phyloP scores from a whole-genome alignment of 495 filamentous ascomycete species.

The Cairneyella variabilis region DNA sequence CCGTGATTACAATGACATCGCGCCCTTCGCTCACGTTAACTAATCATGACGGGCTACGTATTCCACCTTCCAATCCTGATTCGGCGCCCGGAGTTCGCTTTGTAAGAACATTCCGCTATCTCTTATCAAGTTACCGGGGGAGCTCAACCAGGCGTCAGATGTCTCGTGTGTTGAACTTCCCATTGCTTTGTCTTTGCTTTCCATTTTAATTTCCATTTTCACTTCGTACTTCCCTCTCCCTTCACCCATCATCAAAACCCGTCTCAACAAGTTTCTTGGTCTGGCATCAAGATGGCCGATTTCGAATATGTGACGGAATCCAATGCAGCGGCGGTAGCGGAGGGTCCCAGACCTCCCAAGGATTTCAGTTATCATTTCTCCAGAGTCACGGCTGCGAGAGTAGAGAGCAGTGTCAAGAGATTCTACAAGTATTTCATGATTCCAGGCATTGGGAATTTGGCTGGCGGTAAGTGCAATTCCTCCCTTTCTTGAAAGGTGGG shows the following conservation, averaged over 20 bases:
- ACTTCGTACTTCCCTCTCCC: not conserved
- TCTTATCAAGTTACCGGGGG: slow-evolving; percentile 6
- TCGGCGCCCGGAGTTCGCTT: too few species aligned
- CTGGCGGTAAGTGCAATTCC: slow-evolving; percentile 61
- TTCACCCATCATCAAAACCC: too few species aligned
- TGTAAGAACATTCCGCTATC: slow-evolving; percentile 7
- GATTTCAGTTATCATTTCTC: slow-evolving; percentile 81
- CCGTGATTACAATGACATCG: too few species aligned
- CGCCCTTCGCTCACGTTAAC: too few species aligned
- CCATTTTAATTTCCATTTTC: not conserved
- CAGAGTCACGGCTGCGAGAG: slow-evolving; percentile 57
- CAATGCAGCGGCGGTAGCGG: slow-evolving; percentile 33
- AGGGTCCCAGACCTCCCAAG: slow-evolving; percentile 26
- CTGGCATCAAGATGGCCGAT: slow-evolving; percentile 17
- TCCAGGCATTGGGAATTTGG: slow-evolving; percentile 80
- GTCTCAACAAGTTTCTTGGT: not conserved
- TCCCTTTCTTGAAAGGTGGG: not conserved
- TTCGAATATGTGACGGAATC: slow-evolving; percentile 20
- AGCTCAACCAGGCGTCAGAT: not conserved
- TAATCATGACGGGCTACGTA: too few species aligned
- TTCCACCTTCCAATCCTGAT: too few species aligned
- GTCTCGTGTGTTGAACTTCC: slow-evolving; percentile 2
- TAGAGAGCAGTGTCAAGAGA: slow-evolving; percentile 62
- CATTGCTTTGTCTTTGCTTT: not conserved
- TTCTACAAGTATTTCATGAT: slow-evolving; percentile 84